Conservation (phyloP, 495 filamentous ascomycete species). For the Mytilinidion resinicola region DNA sequence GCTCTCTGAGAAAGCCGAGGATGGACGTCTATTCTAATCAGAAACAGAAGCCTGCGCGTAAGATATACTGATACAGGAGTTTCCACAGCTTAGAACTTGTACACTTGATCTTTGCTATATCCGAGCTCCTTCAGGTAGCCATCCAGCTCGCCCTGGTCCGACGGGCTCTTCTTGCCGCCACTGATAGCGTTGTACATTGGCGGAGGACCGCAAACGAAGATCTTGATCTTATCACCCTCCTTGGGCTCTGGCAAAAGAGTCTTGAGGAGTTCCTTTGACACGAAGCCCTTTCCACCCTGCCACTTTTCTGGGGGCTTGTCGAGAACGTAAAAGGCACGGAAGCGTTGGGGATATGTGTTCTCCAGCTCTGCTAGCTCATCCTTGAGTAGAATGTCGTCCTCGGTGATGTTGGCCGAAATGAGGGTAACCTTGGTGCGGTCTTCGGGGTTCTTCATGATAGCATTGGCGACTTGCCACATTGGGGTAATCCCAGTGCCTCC, state of each 20-base stretch:
- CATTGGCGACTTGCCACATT: slow-evolving; percentile 77
- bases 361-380: slow-evolving; percentile 73
- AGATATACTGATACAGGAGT: too few species aligned
- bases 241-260: slow-evolving; percentile 81
- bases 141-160: slow-evolving; percentile 84
- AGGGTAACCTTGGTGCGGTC: slow-evolving; percentile 96
- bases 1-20: too few species aligned
- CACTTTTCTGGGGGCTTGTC: slow-evolving; percentile 81
- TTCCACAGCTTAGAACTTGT: slow-evolving; percentile 69
- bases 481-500: slow-evolving; percentile 96
- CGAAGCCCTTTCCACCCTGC: slow-evolving; percentile 66
- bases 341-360: slow-evolving; percentile 88
- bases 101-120: slow-evolving; percentile 89
- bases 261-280: slow-evolving; percentile 86
- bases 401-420: slow-evolving; percentile 78
- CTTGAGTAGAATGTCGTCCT: slow-evolving; percentile 86
- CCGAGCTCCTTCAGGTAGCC: slow-evolving; percentile 85
- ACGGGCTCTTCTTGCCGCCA: slow-evolving; percentile 78
- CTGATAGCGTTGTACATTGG: slow-evolving; percentile 90
- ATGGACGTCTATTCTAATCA: too few species aligned
- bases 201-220: slow-evolving; percentile 88
- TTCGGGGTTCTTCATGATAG: slow-evolving; percentile 91
- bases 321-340: slow-evolving; percentile 83
- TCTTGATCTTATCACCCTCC: slow-evolving; percentile 81
- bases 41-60: too few species aligned